Evolutionary conservation across 352 stramenopile species (phyloP).

Genomic region (Globisporangium paroecandrum): DNA sequence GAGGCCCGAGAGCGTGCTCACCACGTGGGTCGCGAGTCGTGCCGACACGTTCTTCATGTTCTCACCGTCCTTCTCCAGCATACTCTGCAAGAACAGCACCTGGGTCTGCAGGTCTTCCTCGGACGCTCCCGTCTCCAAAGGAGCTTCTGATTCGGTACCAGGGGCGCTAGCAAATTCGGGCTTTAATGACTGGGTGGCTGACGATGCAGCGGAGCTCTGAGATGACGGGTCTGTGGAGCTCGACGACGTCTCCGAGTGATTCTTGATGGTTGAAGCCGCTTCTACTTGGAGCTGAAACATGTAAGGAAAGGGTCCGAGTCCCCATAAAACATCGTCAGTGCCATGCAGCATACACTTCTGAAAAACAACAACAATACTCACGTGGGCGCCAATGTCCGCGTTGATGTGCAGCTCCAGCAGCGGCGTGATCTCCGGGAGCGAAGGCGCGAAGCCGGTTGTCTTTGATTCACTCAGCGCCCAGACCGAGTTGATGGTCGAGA

Average conservation of each 20-base stretch:
- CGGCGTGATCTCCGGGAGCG: conserved; percentile 40
- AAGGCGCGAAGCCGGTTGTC: conserved; percentile 58
- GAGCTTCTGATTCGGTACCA: conserved; percentile 2
- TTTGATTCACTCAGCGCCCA: conserved; percentile 44
- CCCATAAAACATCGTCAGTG: neutral
- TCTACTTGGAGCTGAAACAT: neutral
- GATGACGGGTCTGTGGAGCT: neutral
- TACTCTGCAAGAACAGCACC: conserved; percentile 62
- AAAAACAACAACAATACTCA: neutral
- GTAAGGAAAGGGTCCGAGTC: neutral
- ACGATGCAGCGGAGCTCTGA: neutral
- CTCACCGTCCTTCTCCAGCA: conserved; percentile 66
- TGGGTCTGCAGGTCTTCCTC: conserved; percentile 63
- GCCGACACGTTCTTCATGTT: conserved; percentile 73
- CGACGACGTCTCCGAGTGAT: neutral
- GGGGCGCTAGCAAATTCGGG: neutral
- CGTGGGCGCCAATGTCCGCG: conserved; percentile 31
- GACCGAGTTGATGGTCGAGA: conserved; percentile 52
- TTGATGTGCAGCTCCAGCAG: conserved; percentile 67
- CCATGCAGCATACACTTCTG: too few relatives aligned
- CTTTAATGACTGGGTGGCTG: neutral
- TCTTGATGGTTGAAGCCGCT: neutral
- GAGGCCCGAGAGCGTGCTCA: conserved; percentile 64
- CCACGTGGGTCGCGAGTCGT: conserved; percentile 63
- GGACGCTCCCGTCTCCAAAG: conserved; percentile 2